These are phyloP conservation scores for Claviceps sorghi DNA, from an alignment of 2,329 filamentous ascomycete genomes.

Conservation along the genomic window DNA sequence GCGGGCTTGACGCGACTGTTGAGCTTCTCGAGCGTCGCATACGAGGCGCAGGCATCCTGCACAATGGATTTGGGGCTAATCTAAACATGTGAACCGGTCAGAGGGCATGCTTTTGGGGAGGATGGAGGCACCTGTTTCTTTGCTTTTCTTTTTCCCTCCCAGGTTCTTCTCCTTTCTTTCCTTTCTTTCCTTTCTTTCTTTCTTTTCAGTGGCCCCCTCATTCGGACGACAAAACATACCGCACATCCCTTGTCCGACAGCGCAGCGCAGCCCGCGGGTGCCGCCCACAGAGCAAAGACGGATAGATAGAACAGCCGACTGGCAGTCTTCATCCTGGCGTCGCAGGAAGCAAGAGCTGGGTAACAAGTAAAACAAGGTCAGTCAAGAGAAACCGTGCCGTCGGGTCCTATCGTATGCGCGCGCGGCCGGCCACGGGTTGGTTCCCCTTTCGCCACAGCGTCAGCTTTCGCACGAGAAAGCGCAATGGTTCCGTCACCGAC, in stretches of 20 bases:
- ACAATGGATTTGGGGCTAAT: constrained; percentile 82
- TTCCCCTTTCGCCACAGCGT: too few species aligned
- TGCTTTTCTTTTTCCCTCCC: too few species aligned
- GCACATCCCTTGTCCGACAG: constrained; percentile 33
- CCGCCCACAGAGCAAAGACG: constrained; percentile 40
- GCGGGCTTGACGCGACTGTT: constrained; percentile 65
- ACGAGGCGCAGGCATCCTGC: constrained; percentile 87
- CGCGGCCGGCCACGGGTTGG: too few species aligned
- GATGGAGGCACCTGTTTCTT: neutral
- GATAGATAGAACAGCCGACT: constrained; percentile 41
- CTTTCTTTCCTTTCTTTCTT: neutral
- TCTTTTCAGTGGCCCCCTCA: neutral
- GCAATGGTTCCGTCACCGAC: neutral
- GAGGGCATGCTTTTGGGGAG: neutral
- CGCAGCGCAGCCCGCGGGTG: constrained; percentile 29
- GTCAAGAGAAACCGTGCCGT: too few species aligned
- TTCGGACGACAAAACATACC: constrained; percentile 25
- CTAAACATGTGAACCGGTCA: constrained; percentile 28
- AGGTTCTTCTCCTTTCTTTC: neutral
- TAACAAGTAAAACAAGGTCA: too few species aligned
- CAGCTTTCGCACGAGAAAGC: neutral
- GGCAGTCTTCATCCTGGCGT: constrained; percentile 33
- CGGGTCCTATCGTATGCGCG: too few species aligned
- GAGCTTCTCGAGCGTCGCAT: constrained; percentile 72
- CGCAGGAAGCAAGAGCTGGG: constrained; percentile 2